phyloP scores from a whole-genome alignment of 768 basidiomycete species.

The Pleurotus tuber-regium region DNA sequence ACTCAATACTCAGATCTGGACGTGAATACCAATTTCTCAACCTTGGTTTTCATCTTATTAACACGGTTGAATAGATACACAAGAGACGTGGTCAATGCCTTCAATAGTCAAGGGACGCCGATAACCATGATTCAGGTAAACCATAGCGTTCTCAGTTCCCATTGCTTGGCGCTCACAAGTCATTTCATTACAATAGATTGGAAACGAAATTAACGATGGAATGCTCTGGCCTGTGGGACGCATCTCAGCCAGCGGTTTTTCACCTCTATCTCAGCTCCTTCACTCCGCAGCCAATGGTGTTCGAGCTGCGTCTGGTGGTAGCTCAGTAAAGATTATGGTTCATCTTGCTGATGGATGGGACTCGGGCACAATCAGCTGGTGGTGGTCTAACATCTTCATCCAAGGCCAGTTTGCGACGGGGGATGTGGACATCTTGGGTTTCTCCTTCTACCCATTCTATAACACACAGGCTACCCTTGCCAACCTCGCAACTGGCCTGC shows the following conservation, averaged over 20 bases:
- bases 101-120: constrained; percentile 51
- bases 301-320: constrained; percentile 43
- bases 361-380: constrained; percentile 38
- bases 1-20: constrained; percentile 57
- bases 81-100: constrained; percentile 46
- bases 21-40: constrained; percentile 26
- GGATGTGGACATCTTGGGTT: constrained; percentile 58
- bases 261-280: constrained; percentile 53
- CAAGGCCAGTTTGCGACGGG: constrained; percentile 44
- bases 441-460: constrained; percentile 69
- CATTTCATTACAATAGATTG: constrained; percentile 35
- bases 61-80: constrained; percentile 41
- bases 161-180: not conserved
- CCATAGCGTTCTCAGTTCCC: not conserved
- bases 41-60: not conserved
- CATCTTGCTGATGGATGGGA: constrained; percentile 69
- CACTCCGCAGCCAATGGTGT: constrained; percentile 60
- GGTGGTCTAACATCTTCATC: constrained; percentile 52
- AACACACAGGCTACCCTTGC: constrained; percentile 53
- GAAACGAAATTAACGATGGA: constrained; percentile 67
- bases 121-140: constrained; percentile 49
- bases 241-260: constrained; percentile 51
- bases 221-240: constrained; percentile 59
- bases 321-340: constrained; percentile 47
- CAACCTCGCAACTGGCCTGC: constrained; percentile 49